Evolutionary conservation across 805 yeast genomes (phyloP).

Genomic region (Monosporozyma servazzii): DNA sequence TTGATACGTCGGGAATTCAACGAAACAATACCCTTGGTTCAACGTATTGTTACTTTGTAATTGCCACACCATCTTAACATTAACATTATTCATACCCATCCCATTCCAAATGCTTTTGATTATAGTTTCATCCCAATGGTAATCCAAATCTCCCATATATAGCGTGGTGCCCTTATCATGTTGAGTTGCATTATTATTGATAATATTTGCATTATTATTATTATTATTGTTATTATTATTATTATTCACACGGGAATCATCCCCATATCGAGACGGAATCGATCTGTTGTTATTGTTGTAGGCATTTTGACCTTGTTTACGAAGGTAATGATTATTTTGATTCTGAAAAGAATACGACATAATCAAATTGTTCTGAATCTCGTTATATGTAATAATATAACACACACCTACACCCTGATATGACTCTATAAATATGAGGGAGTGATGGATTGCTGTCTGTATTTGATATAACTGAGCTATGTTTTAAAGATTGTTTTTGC

Average conservation of each 20-base stretch:
- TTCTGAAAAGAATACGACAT: background rate
- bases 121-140: constrained; percentile 66
- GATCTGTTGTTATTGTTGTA: background rate
- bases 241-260: background rate
- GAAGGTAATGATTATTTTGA: background rate
- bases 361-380: too few species aligned
- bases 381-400: background rate
- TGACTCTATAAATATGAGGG: too few species aligned
- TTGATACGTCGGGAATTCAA: constrained; percentile 54
- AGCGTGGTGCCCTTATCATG: constrained; percentile 26
- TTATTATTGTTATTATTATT: background rate
- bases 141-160: constrained; percentile 91
- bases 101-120: constrained; percentile 61
- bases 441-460: too few species aligned
- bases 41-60: constrained; percentile 39
- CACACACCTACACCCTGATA: too few species aligned
- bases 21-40: constrained; percentile 73
- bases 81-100: constrained; percentile 52
- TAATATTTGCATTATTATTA: background rate
- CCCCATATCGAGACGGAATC: background rate
- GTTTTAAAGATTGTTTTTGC: too few species aligned
- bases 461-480: too few species aligned
- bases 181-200: background rate
- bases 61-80: constrained; percentile 51
- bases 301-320: background rate